Base-by-base conservation (phyloP, 2,329 filamentous ascomycete genomes). In the Escovopsis weberi region DNA sequence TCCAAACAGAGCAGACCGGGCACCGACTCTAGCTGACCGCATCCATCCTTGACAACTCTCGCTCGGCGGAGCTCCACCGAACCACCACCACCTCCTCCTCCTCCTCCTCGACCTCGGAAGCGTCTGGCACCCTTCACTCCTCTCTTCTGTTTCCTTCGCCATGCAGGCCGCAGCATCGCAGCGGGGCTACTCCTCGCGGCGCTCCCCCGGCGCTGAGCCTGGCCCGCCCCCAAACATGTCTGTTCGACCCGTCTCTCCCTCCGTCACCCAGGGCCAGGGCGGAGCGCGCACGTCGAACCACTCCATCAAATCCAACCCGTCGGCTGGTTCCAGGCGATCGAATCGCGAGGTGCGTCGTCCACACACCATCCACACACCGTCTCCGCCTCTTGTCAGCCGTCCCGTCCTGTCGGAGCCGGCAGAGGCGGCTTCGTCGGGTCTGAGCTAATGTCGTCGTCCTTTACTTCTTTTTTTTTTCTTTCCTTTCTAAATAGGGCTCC, bases 261-360 rank as follows among this genome's bases (percentile, higher is more conserved):
- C 37, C 12, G 43, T 45, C 41, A 68, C 51, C 11, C 35, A 30
- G 28, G 28, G 66, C 77, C 32, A 68, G 67, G 49, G 66, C 75
- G 49, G 78, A 77, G 49, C 75, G 45, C 76, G 82, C 46, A 69
- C 72, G 28, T 83, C 81, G 8, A 78, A 75, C 38, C 72, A 76
- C 30, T 87, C 82, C 38, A 75, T 80, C 45, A 76, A 79, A 56
- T 78, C 80, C 26, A 59, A 59, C n/a, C 65, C 67, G 48, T 57
- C 59, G 4, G 49, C 55, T 33, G 36, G 46, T 34, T 55, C 59
- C 8, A 53, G 59, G 39, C 55, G 59, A 39, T 43, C 53, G 42
- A 59, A 55, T 38, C 59, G 59, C 38, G 59, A 61, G 50, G 59
- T 61, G 45, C 55, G 59, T 50, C 48, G n/a, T 40, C 11, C 28